These are phyloP conservation scores for Vicia faba DNA, from an alignment of 306 rosid genomes.

Conservation along the genomic window DNA sequence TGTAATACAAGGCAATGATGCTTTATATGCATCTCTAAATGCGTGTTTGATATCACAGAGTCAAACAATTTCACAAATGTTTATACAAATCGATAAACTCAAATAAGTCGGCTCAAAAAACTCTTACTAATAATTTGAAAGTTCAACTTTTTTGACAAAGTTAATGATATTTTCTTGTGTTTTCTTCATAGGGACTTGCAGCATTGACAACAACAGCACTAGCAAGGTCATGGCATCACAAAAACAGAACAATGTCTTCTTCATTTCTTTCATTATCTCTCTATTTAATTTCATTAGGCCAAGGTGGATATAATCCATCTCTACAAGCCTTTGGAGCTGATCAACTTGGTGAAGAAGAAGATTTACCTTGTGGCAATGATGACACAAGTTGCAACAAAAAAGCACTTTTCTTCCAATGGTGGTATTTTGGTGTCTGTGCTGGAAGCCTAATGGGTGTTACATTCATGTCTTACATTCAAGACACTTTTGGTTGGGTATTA, in stretches of 20 bases:
- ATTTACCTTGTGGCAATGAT: slow-evolving; percentile 62
- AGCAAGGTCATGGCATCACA: slow-evolving; percentile 55
- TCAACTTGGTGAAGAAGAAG: slow-evolving; percentile 74
- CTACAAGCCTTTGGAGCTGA: slow-evolving; percentile 91
- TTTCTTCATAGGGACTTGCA: slow-evolving; percentile 65
- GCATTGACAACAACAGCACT: slow-evolving; percentile 82
- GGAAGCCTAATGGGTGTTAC: slow-evolving; percentile 89
- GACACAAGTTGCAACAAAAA: slow-evolving; percentile 52
- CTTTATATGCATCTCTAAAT: too few species aligned
- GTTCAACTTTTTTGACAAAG: background rate
- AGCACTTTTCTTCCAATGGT: slow-evolving; percentile 71
- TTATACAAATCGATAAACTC: too few species aligned
- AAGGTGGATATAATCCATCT: slow-evolving; percentile 91
- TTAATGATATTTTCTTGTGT: background rate
- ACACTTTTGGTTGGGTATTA: slow-evolving; percentile 83
- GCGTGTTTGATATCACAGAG: too few species aligned
- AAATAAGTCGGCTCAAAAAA: background rate
- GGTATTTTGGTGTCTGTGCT: slow-evolving; percentile 88
- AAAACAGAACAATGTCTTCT: slow-evolving; percentile 55
- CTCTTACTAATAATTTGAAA: background rate
- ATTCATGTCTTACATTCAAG: slow-evolving; percentile 91
- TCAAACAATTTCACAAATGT: too few species aligned
- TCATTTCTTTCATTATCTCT: slow-evolving; percentile 75
- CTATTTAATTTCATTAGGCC: slow-evolving; percentile 80
- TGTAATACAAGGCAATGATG: too few species aligned